A percentile compares a stretch with the other conserved stretches of the same genome.
phyloP scores from a whole-genome alignment of 768 basidiomycete species.

The Clitopilus passeckerianus region DNA sequence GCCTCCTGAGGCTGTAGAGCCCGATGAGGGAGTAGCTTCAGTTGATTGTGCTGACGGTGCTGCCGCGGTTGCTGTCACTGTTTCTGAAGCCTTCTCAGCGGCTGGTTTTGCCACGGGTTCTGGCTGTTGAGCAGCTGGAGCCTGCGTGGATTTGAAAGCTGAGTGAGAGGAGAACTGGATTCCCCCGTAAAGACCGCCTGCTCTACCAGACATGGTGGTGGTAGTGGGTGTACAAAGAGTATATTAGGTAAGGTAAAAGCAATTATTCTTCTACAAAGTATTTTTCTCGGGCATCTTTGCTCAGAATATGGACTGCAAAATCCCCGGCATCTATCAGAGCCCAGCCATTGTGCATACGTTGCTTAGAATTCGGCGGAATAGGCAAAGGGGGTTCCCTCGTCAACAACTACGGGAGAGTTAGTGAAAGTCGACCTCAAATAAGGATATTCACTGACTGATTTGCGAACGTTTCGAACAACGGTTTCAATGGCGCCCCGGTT shows the following conservation, averaged over 20 bases:
- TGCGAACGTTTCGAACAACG: slow-evolving; percentile 64
- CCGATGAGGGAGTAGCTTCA: background rate
- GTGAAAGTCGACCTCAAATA: background rate
- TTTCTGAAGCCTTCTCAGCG: slow-evolving; percentile 20
- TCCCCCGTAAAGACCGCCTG: slow-evolving; percentile 83
- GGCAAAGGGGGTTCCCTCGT: slow-evolving; percentile 50
- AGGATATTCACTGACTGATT: slow-evolving; percentile 45
- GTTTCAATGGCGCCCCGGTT: slow-evolving; percentile 73
- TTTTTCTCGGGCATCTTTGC: slow-evolving; percentile 57
- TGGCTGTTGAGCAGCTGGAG: slow-evolving; percentile 26
- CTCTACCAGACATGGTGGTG: slow-evolving; percentile 65
- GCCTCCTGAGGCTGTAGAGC: background rate
- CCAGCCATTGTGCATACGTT: slow-evolving; percentile 67
- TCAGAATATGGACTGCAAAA: slow-evolving; percentile 76
- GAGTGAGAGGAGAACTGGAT: slow-evolving; percentile 77
- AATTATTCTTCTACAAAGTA: slow-evolving; percentile 35
- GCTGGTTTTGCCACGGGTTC: slow-evolving; percentile 16
- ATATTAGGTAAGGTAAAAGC: slow-evolving; percentile 8
- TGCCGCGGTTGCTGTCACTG: slow-evolving; percentile 17
- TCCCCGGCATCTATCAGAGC: slow-evolving; percentile 79
- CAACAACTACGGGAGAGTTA: slow-evolving; percentile 40
- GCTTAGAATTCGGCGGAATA: slow-evolving; percentile 61
- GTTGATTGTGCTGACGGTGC: slow-evolving; percentile 19
- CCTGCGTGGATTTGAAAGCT: slow-evolving; percentile 29
- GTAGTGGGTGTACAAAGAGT: background rate